A percentile compares a stretch with the other conserved stretches of the same genome.
Conservation (phyloP, 495 filamentous ascomycete species). For the Neurospora sp. region DNA sequence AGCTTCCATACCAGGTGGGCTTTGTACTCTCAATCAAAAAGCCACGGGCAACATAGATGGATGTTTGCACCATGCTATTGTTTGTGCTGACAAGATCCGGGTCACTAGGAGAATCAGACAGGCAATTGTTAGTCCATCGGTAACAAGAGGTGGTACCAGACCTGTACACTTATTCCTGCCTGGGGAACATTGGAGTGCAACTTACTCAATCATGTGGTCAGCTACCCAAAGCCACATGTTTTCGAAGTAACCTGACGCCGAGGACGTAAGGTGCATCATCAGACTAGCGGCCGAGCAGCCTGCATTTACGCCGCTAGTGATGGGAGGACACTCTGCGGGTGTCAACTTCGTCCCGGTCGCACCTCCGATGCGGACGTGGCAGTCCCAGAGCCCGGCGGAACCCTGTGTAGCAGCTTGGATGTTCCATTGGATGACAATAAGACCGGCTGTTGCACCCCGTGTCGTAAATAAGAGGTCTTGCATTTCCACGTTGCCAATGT, state of each 20-base stretch:
- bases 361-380: slow-evolving; percentile 11
- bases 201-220: slow-evolving; percentile 73
- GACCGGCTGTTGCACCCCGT: slow-evolving; percentile 62
- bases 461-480: slow-evolving; percentile 67
- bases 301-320: slow-evolving; percentile 14
- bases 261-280: slow-evolving; percentile 55
- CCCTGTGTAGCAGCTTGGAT: slow-evolving; percentile 19
- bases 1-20: slow-evolving; percentile 32
- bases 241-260: slow-evolving; percentile 67
- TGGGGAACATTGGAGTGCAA: slow-evolving; percentile 18
- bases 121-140: no score
- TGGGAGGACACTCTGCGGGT: slow-evolving; percentile 45
- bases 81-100: not conserved
- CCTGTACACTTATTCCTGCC: not conserved
- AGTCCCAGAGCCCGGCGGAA: slow-evolving; percentile 7
- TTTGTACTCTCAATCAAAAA: slow-evolving; percentile 52
- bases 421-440: slow-evolving; percentile 83
- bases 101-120: no score
- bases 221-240: slow-evolving; percentile 88
- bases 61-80: slow-evolving; percentile 63
- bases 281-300: slow-evolving; percentile 49
- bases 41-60: slow-evolving; percentile 77
- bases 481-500: slow-evolving; percentile 69
- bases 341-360: slow-evolving; percentile 54
- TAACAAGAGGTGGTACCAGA: no score